Percentiles rank a stretch among this genome's conserved stretches.
phyloP scores from a whole-genome alignment of 129 eudicot species.

The Saussurea involucrata region DNA sequence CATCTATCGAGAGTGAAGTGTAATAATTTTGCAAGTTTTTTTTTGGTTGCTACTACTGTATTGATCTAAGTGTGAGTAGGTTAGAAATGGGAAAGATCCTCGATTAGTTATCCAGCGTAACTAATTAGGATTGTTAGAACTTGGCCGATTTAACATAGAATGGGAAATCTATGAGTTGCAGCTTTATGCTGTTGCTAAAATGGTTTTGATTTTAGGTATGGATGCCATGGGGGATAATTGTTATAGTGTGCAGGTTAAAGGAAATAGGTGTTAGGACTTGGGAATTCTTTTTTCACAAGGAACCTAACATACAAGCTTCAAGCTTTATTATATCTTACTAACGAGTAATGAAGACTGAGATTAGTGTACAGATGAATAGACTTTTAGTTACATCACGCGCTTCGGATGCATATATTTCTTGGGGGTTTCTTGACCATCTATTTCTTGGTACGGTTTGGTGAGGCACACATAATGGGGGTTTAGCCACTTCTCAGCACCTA shows the following conservation, averaged over 20 bases:
- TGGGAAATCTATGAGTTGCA: neutral
- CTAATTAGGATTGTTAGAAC: conserved; percentile 3
- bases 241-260: neutral
- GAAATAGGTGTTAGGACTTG: neutral
- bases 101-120: neutral
- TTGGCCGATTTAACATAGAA: neutral
- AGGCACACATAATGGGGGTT: neutral
- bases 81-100: neutral
- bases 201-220: neutral
- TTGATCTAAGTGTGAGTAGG: conserved; percentile 1
- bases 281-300: neutral
- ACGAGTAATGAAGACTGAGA: neutral
- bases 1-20: neutral
- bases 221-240: conserved; percentile 2
- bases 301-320: neutral
- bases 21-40: neutral
- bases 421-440: neutral
- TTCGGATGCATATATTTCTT: neutral
- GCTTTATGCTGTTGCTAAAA: conserved; percentile 2
- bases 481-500: neutral
- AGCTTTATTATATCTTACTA: neutral
- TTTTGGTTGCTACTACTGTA: neutral
- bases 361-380: neutral
- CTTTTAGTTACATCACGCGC: neutral
- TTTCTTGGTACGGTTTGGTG: neutral